Evolutionary conservation across 306 rosid species (phyloP), one percentile per base, ranked within the genome.

Genomic region (Cucumis sativus): DNA sequence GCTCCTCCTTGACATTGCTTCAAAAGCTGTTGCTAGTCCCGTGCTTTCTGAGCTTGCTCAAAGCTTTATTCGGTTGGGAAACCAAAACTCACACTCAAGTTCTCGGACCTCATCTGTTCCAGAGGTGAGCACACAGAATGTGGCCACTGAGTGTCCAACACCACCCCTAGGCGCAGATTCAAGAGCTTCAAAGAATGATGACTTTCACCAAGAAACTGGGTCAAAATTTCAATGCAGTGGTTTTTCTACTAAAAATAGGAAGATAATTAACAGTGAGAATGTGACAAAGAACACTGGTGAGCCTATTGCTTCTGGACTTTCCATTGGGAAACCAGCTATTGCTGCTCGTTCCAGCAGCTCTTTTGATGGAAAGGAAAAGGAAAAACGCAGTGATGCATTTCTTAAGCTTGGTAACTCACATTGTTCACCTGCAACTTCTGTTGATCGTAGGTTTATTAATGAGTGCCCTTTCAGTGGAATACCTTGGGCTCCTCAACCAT

Each of bases 401-500:
- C 78, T 51, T 30, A 17, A 75, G 64, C 37, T 30, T 28, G 49
- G 11, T 13, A 51, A 77, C 17, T 14, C 10, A n/a, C 13, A 20
- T 18, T 12, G 86, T 81, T 47, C 75, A 69, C 74, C 67, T 57
- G 41, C 30, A 8, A n/a, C 76, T 49, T 51, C 72, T 28, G 13
- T 12, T 39, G 33, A 39, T 66, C 52, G 55, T 64, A 68, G 56
- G 83, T 74, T 79, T 77, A 47, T 81, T 74, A 52, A 55, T 55
- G 85, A 80, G 35, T 85, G 87, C 62, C 96, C 98, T 25, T 85
- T 81, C 81, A 28, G 85, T 76, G 91, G 92, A 78, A 18, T 54
- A 25, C 60, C 78, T 47, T 0, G 67, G 25, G 51, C 59, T 28
- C 55, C 78, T 78, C 82, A 71, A 57, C 33, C 83, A 9, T 58